These are phyloP conservation scores for Suillus discolor DNA, from an alignment of 768 basidiomycete species.

Conservation along the genomic window DNA sequence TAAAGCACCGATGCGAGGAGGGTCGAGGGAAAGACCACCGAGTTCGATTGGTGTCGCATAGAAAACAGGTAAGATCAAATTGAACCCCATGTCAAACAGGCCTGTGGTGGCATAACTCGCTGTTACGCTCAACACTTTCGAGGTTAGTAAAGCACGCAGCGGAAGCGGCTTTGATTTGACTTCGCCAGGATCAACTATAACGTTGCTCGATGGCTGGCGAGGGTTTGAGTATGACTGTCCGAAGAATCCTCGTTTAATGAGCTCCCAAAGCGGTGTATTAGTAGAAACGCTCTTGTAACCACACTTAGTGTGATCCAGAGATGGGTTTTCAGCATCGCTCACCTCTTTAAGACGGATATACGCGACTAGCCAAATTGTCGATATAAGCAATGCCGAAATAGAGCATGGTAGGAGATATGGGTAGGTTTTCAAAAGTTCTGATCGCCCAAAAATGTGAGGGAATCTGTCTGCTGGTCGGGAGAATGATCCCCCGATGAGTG, in stretches of 20 bases:
- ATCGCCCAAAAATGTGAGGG: slow-evolving; percentile 57
- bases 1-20: slow-evolving; percentile 32
- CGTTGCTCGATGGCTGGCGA: neutral
- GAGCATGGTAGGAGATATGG: slow-evolving; percentile 78
- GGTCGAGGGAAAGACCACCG: slow-evolving; percentile 28
- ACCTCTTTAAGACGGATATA: slow-evolving; percentile 60
- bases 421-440: slow-evolving; percentile 58
- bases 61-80: slow-evolving; percentile 42
- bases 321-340: neutral
- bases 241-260: neutral
- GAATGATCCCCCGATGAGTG: slow-evolving; percentile 58
- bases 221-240: neutral
- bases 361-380: slow-evolving; percentile 50
- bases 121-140: slow-evolving; percentile 56
- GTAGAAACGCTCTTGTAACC: neutral
- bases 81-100: slow-evolving; percentile 64
- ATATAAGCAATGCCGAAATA: slow-evolving; percentile 56
- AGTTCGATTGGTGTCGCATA: slow-evolving; percentile 32
- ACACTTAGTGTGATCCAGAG: neutral
- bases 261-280: neutral
- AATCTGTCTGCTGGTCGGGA: slow-evolving; percentile 68
- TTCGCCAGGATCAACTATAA: neutral
- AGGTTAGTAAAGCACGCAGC: slow-evolving; percentile 51
- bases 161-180: slow-evolving; percentile 37
- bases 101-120: slow-evolving; percentile 64